A percentile compares a stretch with the other conserved stretches of the same genome.
Conservation (phyloP, 2,329 filamentous ascomycete genomes). For the Onygenales sp. region DNA sequence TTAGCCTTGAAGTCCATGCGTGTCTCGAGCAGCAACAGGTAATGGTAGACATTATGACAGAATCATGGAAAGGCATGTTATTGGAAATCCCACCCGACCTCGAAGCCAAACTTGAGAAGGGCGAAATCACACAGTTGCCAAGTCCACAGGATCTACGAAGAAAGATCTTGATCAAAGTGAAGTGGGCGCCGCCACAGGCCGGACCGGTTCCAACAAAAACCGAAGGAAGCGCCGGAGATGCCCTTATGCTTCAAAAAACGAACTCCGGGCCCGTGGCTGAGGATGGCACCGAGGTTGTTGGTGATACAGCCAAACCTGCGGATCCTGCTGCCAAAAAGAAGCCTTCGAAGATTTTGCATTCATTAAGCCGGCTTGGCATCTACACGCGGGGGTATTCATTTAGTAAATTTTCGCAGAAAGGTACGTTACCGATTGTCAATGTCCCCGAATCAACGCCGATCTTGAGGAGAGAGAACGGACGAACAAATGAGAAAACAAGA, state of each 20-base stretch:
- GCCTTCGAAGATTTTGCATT: conserved; percentile 56
- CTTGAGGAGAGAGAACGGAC: background rate
- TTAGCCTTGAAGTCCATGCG: conserved; percentile 88
- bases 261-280: conserved; percentile 31
- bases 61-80: conserved; percentile 70
- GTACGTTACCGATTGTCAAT: conserved; percentile 30
- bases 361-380: conserved; percentile 64
- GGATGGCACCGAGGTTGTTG: conserved; percentile 18
- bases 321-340: conserved; percentile 33
- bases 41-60: conserved; percentile 90
- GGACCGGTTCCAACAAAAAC: conserved; percentile 17
- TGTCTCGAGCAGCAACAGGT: conserved; percentile 72
- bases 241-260: conserved; percentile 4
- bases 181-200: conserved; percentile 47
- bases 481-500: background rate
- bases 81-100: conserved; percentile 55
- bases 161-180: conserved; percentile 80
- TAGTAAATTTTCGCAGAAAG: conserved; percentile 57
- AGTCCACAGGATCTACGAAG: conserved; percentile 60
- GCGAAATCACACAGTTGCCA: conserved; percentile 44
- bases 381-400: conserved; percentile 85
- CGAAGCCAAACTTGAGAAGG: conserved; percentile 37
- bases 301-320: background rate
- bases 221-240: conserved; percentile 11
- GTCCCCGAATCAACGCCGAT: background rate